phyloP scores from a whole-genome alignment of 73 alveolate species.

The Tetrahymena borealis region DNA sequence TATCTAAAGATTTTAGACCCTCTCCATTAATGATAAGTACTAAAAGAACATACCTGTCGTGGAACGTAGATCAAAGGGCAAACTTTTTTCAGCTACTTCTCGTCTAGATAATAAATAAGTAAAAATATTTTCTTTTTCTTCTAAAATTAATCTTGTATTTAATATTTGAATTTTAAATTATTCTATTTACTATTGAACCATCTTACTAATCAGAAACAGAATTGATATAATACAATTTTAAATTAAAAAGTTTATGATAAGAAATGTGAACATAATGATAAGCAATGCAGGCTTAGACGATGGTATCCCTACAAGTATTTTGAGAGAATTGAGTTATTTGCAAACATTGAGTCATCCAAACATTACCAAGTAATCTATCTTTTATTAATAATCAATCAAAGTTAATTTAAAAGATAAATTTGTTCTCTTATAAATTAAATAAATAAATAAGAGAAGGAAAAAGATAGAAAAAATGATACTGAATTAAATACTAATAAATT shows the following conservation, averaged over 20 bases:
- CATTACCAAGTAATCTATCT: conserved; percentile 1
- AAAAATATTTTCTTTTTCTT: background rate
- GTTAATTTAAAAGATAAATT: conserved; percentile 8
- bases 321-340: conserved; percentile 72
- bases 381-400: background rate
- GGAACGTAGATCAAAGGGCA: background rate
- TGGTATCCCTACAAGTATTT: conserved; percentile 82
- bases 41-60: background rate
- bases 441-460: background rate
- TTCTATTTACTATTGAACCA: background rate
- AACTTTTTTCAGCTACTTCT: background rate
- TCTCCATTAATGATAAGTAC: background rate
- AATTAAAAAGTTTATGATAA: conserved; percentile 23
- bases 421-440: background rate
- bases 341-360: conserved; percentile 32
- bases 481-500: conserved; percentile 15
- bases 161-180: background rate
- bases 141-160: background rate
- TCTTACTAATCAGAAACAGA: background rate
- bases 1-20: background rate
- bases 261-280: conserved; percentile 63
- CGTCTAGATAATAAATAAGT: background rate
- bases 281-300: conserved; percentile 88
- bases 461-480: conserved; percentile 33
- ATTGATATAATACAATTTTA: background rate